Evolutionary conservation across 208 protist species (phyloP), one percentile per base, ranked within the genome.

Genomic region (Wallacemonas rigidus): DNA sequence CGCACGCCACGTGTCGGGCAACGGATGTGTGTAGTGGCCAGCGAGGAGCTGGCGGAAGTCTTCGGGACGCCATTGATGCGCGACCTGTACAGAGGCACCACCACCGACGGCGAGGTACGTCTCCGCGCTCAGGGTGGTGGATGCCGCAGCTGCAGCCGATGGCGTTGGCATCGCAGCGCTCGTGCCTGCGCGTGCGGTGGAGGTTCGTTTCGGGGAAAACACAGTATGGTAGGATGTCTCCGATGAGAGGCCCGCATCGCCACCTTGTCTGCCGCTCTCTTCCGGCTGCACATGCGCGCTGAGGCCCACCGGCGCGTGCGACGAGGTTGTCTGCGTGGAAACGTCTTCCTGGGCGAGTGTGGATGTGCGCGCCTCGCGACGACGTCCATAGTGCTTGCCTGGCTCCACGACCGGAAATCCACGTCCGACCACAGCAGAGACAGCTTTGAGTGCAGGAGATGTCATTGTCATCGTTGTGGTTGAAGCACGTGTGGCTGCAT

Each of bases 221-320:
- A 26, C 26, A 26, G 26, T 26, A 26, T 26, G 26, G 26, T 26
- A 26, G 26, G 26, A 26, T 26, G 26, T 26, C 26, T 26, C 26
- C 0, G 26, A 26, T 26, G 26, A 26, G 26, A 1, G 26, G 26
- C 26, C 26, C 26, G 26, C 26, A 0, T 26, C 26, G 26, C 26
- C 26, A 26, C 26, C 26, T 26, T 26, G 26, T 26, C 26, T 26
- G 26, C 26, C 26, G 26, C 54, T 48, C 2, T 67, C 60, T 39
- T 67, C 57, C 2, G 84, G 81, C 74, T 89, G 84, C 47, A 89
- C 75, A 54, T 89, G 84, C 40, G 84, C 84, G 6, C 78, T 88
- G 40, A 78, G 72, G 38, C 62, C 43, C 48, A 44, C 14, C 43
- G 17, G 43, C 11, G 44, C 14, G 26, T 40, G 5, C 8, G 43